Conservation (phyloP, 768 basidiomycete genomes). For the Boletus rubropictus region DNA sequence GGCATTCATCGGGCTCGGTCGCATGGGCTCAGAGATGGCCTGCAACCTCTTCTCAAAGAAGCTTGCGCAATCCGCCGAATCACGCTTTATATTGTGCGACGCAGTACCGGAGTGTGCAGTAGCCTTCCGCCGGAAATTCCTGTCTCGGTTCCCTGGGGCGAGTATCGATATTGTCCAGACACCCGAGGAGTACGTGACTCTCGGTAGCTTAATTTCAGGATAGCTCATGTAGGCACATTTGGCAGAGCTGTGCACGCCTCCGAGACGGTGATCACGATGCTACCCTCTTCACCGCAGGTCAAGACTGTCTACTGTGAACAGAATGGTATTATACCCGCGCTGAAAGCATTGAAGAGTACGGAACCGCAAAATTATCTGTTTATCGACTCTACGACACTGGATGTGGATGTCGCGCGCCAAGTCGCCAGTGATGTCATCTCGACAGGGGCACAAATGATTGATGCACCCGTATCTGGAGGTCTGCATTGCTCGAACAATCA, state of each 20-base stretch:
- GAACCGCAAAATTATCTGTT: constrained; percentile 49
- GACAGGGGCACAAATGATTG: constrained; percentile 71
- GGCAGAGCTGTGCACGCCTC: constrained; percentile 60
- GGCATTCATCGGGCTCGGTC: constrained; percentile 81
- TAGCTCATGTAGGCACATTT: constrained; percentile 9
- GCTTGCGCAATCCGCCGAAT: constrained; percentile 44
- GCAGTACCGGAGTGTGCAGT: constrained; percentile 54
- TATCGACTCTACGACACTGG: constrained; percentile 90
- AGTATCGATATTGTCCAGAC: constrained; percentile 52
- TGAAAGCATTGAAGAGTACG: constrained; percentile 41
- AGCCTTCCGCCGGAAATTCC: constrained; percentile 53
- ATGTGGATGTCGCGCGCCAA: constrained; percentile 65
- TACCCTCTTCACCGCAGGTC: constrained; percentile 89
- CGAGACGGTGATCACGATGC: constrained; percentile 76
- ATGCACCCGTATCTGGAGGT: constrained; percentile 95
- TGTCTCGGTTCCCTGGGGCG: constrained; percentile 51
- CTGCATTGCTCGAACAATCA: constrained; percentile 21
- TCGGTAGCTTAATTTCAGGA: background rate
- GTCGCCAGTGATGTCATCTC: constrained; percentile 51
- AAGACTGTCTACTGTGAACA: constrained; percentile 60
- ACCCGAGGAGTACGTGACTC: constrained; percentile 64
- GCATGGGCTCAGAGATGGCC: constrained; percentile 87
- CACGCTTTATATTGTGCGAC: constrained; percentile 75
- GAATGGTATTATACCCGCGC: constrained; percentile 59
- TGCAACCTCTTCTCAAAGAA: constrained; percentile 78